Evolutionary conservation across 2,329 filamentous ascomycete genomes (phyloP).

Genomic region (Thelonectria rubi): DNA sequence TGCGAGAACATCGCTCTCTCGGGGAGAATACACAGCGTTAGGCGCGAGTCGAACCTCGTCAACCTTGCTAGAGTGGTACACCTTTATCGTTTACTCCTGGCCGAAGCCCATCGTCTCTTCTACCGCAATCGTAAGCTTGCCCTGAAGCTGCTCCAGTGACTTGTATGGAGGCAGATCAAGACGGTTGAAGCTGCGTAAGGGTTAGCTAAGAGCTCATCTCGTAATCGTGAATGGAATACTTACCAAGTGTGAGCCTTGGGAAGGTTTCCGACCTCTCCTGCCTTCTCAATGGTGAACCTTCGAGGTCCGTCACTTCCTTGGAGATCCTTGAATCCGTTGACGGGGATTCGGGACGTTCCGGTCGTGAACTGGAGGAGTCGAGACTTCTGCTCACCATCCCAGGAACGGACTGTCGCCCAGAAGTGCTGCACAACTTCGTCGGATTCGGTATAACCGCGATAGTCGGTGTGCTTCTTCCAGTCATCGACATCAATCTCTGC

Average conservation of each 20-base stretch:
- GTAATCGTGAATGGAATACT: slow-evolving; percentile 46
- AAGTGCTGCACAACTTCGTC: slow-evolving; percentile 98
- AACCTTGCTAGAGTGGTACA: slow-evolving; percentile 29
- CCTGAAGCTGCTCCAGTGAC: slow-evolving; percentile 81
- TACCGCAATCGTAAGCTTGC: slow-evolving; percentile 94
- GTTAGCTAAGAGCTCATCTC: slow-evolving; percentile 34
- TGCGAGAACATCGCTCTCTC: slow-evolving; percentile 25
- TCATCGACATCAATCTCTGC: slow-evolving; percentile 99
- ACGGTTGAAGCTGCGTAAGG: slow-evolving; percentile 82
- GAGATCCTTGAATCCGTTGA: slow-evolving; percentile 99
- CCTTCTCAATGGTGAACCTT: slow-evolving; percentile 97
- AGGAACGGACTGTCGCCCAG: slow-evolving; percentile 96
- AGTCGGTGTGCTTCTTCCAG: slow-evolving; percentile 99
- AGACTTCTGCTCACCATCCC: slow-evolving; percentile 99
- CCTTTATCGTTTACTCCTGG: slow-evolving; percentile 75
- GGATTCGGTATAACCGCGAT: slow-evolving; percentile 96
- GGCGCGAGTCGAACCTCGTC: slow-evolving; percentile 25
- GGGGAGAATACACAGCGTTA: slow-evolving; percentile 31
- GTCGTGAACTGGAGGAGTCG: slow-evolving; percentile 96
- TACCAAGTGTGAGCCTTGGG: slow-evolving; percentile 99
- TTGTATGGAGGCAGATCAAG: slow-evolving; percentile 96
- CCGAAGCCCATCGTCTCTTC: slow-evolving; percentile 99
- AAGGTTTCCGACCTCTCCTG: slow-evolving; percentile 87
- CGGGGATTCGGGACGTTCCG: slow-evolving; percentile 95
- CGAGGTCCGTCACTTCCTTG: slow-evolving; percentile 96